Percentiles rank a stretch among this genome's conserved stretches.
Evolutionary conservation across 73 alveolate genomes (phyloP).

Genomic region (Tetrahymena thermophila): DNA sequence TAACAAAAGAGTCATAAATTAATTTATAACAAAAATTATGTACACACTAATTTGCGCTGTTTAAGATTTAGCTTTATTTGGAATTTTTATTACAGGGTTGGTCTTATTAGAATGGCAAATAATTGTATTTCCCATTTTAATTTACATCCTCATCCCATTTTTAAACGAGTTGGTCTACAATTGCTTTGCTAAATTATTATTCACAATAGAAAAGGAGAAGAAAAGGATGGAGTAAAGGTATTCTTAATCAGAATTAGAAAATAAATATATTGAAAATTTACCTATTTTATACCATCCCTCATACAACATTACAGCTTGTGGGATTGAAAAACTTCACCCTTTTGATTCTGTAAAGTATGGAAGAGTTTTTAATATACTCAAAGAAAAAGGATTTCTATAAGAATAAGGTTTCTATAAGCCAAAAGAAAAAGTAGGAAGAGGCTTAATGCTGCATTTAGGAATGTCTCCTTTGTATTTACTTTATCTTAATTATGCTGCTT

Average conservation of each 20-base stretch:
- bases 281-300: constrained; percentile 62
- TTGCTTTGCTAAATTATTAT: not conserved
- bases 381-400: constrained; percentile 20
- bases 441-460: constrained; percentile 46
- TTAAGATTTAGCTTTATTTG: not conserved
- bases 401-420: not conserved
- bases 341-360: constrained; percentile 78
- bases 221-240: not conserved
- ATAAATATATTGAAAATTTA: not conserved
- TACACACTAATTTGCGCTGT: not conserved
- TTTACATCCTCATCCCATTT: not conserved
- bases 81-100: not conserved
- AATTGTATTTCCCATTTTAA: not conserved
- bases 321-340: constrained; percentile 79
- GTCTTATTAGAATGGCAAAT: not conserved
- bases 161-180: not conserved
- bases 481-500: constrained; percentile 45
- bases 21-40: not conserved
- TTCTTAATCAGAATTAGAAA: not conserved
- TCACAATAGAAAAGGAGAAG: not conserved
- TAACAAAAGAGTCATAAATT: too few relatives aligned
- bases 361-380: constrained; percentile 40
- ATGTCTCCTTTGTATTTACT: constrained; percentile 42
- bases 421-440: constrained; percentile 52
- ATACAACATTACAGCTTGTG: constrained; percentile 73